Evolutionary conservation across 768 basidiomycete genomes (phyloP), one percentile per base, ranked within the genome.

Genomic region (Omphalotus guepiniiformis): DNA sequence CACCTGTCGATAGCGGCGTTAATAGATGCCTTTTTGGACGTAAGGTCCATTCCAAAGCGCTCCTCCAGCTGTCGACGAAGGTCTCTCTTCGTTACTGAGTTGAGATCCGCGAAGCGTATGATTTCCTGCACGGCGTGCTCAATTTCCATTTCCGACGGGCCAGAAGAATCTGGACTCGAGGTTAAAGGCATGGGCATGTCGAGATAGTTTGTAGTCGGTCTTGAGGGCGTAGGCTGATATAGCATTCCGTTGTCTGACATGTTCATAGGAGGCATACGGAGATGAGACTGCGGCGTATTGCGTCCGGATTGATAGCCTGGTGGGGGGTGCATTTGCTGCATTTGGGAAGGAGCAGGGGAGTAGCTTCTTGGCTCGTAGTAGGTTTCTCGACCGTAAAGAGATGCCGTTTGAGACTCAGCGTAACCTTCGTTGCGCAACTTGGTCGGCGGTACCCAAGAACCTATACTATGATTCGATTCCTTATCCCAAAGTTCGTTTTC

Each of bases 401-500:
- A 93, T 2, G 80, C 84, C 6, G 88, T 82, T 13, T 76, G 81
- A 3, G 87, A 88, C 59, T 90, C 85, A 3, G 83, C 74, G 46
- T 89, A 89, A 2, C 82, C 88, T 22, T 85, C 83, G 57, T 80
- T 84, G 53, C 77, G 82, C 53, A 76, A 62, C 59, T 85, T 86
- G 32, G 70, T 68, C 1, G 88, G 89, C 27, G 92, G 91, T 8
- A 86, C 83, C 88, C 91, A 95, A 0, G 90, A 93, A 6, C 91
- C 91, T 42, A 93, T 90, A 51, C 90, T 93, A 65, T 95, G 93
- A 58, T 94, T 94, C 1, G 90, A 93, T 55, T 95, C 93, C 64
- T 93, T 93, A 61, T 96, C 93, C 93, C 93, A 97, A 9, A 96
- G 80, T 63, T 95, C 93, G 58, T 94, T 96, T 75, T 92, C 85